Evolutionary conservation across 164 flowering plant genomes (phyloP), one percentile per base, ranked within the genome.

Genomic region (Vitis rotundifolia): DNA sequence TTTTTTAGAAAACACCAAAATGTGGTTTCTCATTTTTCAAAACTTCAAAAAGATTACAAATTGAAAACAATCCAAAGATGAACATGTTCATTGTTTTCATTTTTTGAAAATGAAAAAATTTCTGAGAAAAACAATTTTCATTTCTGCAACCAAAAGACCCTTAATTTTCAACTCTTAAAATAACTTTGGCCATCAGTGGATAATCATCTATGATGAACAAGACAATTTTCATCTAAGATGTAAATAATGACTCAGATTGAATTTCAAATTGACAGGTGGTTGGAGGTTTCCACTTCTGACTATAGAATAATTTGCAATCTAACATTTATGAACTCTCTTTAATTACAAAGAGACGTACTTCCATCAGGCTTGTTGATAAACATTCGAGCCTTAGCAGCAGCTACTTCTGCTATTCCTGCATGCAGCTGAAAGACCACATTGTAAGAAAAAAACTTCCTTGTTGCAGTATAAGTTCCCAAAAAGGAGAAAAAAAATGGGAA

Each of bases 381-480:
- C 99, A 94, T 92, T 63, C 97, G 87, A 60, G 99, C 94, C 85
- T 94, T 94, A 28, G 97, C 99, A 61, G 98, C 99, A 75, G 99
- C 97, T 44, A 94, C 94, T 81, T 94, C 99, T 60, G 97, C 99
- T 69, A 94, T 84, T 26, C 94, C 94, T 56, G 95, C 84, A 83
- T 94, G 99, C 85, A 91, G 57, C 99, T 94, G 89, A 77, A 81
- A 64, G 59, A 61, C 54, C 71, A 66, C 26, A 68, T 69, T 8
- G 63, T 71, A 52, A 80, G 71, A 61, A 8, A 63, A 64, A 57
- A 15, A 14, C n/a, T 50, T 62, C 68, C 13, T 65, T 47, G 49
- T 19, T 28, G 19, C 59, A 3, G 60, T 29, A 37, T 52, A 19
- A 19, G 8, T 31, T 19, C 11, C 52, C 57, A 50, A 10, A 22